These are phyloP conservation scores for Myriosclerotinia scirpicola DNA, from an alignment of 2,329 filamentous ascomycete genomes.

Conservation along the genomic window DNA sequence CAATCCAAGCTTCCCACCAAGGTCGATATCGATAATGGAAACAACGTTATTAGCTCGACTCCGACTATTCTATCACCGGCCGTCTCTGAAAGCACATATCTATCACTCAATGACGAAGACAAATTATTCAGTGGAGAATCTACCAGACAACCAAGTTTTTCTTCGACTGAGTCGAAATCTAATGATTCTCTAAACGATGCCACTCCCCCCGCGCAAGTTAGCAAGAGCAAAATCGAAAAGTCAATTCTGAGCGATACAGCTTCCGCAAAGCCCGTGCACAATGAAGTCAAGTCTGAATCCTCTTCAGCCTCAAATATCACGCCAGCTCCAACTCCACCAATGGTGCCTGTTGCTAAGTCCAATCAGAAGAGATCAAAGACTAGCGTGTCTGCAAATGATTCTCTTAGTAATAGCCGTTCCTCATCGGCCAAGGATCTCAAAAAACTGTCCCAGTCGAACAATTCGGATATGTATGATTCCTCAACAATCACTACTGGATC, in stretches of 20 bases:
- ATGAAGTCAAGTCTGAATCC: background rate
- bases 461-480: constrained; percentile 23
- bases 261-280: background rate
- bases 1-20: constrained; percentile 14
- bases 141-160: constrained; percentile 26
- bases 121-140: constrained; percentile 25
- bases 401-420: constrained; percentile 4
- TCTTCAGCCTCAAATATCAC: background rate
- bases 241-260: background rate
- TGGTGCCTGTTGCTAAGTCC: background rate
- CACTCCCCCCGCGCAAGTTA: background rate
- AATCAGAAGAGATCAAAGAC: constrained; percentile 5
- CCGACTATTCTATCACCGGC: background rate
- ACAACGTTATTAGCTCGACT: background rate
- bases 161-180: background rate
- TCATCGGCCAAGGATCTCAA: constrained; percentile 14
- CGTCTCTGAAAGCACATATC: constrained; percentile 3
- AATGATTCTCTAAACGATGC: background rate
- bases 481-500: constrained; percentile 20
- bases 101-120: constrained; percentile 16
- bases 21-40: background rate
- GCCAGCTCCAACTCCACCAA: background rate
- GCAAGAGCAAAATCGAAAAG: background rate
- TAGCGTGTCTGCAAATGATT: background rate
- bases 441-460: constrained; percentile 4